Evolutionary conservation across 2,329 filamentous ascomycete species (phyloP), one percentile per base, ranked within the genome.

Genomic region (Lasiodiplodia citricola): DNA sequence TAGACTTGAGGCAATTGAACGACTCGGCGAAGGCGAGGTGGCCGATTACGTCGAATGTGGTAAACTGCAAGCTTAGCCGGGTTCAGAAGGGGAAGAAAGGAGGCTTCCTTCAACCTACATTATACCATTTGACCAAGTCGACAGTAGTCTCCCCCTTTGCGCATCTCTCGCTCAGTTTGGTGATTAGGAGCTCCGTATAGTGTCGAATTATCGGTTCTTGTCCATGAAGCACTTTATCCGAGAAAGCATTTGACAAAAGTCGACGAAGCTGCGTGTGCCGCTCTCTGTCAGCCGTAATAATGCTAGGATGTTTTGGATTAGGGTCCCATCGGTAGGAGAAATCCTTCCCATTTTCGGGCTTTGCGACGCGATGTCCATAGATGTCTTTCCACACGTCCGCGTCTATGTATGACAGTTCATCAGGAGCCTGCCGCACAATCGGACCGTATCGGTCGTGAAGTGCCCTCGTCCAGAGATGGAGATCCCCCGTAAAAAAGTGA

Each of bases 381-480:
- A 84, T 83, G 47, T 84, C 81, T 72, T 80, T 78, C 78, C 82
- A 86, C 2, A 76, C 77, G 3, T 76, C 69, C 18, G 52, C 14
- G 23, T 77, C 73, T 55, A 75, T 79, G 72, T 83, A 86, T 10
- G 47, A 55, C 31, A 66, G 35, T 55, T 84, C 80, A 25, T 76
- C 78, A 0, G 82, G 82, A 0, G 76, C 74, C 4, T 83, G 69
- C 4, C 82, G 77, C 0, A 84, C 81, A 4, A 78, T 80, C 1
- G 81, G 77, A 25, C 83, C 82, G 68, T 82, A 83, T 62, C 76
- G 74, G 8, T 77, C 73, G 63, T 84, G 82, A 1, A 80, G 73
- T 2, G 18, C 37, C 25, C 71, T 72, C 25, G 23, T 77, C 50
- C 74, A 75, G 78, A 10, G 58, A 18, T 62, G 57, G 13, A 62